These are phyloP conservation scores for Raffaelea arxii DNA, from an alignment of 2,329 filamentous ascomycete species.

Conservation along the genomic window DNA sequence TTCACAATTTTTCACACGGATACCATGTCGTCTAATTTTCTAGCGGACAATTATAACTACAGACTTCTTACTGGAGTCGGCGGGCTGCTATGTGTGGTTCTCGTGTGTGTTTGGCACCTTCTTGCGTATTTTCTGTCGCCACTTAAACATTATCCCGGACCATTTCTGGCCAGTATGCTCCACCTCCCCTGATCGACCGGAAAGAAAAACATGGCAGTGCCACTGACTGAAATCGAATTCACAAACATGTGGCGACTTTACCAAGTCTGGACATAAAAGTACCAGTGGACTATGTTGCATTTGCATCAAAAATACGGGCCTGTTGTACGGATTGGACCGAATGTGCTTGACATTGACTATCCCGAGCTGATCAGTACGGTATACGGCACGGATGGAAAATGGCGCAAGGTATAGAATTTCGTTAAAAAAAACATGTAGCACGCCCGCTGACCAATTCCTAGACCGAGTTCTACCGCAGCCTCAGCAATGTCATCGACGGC, in stretches of 20 bases:
- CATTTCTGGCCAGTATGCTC: conserved; percentile 12
- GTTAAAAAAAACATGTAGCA: no score
- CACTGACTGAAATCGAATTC: conserved; percentile 14
- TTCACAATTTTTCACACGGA: no score
- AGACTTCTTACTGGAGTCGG: no score
- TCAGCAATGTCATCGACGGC: conserved; percentile 17
- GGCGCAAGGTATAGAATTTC: neutral
- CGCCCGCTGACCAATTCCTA: no score
- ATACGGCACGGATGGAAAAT: conserved; percentile 22
- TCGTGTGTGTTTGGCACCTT: no score
- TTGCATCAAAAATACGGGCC: conserved; percentile 22
- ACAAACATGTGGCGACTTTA: conserved; percentile 12
- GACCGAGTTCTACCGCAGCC: conserved; percentile 6
- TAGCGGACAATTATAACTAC: no score
- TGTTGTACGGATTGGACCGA: conserved; percentile 30
- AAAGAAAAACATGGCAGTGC: neutral
- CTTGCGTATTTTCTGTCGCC: conserved; percentile 9
- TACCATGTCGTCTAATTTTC: no score
- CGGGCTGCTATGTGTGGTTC: no score
- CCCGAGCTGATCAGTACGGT: conserved; percentile 26
- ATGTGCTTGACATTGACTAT: conserved; percentile 25
- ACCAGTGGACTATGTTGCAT: conserved; percentile 18
- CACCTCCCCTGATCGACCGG: no score
- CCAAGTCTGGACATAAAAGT: conserved; percentile 12
- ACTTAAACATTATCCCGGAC: conserved; percentile 13